phyloP scores from a whole-genome alignment of 805 yeast species.

The Candida loeiensis region DNA sequence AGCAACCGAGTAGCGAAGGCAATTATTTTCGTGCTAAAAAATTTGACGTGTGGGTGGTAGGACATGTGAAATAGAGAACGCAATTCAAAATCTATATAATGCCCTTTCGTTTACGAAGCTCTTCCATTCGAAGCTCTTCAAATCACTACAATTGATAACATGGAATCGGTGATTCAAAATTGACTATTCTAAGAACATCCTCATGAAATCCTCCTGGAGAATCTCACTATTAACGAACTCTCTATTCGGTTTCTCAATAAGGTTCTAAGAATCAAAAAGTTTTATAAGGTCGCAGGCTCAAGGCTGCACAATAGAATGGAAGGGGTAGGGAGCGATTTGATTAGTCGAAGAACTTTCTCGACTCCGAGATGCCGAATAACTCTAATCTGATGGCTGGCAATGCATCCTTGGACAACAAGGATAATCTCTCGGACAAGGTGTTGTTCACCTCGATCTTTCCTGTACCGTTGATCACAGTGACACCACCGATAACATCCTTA shows the following conservation, averaged over 20 bases:
- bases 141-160: no score
- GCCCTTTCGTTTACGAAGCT: no score
- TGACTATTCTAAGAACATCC: no score
- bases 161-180: no score
- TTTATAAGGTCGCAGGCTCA: slow-evolving; percentile 4
- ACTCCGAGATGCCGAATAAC: slow-evolving; percentile 76
- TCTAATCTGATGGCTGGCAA: slow-evolving; percentile 91
- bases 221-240: no score
- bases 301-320: background rate
- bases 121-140: no score
- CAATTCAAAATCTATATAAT: no score
- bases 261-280: background rate
- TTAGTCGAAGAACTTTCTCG: slow-evolving; percentile 90
- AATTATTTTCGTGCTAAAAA: background rate
- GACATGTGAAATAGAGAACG: no score
- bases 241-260: background rate
- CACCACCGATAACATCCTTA: slow-evolving; percentile 80
- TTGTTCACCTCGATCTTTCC: slow-evolving; percentile 89
- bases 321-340: background rate
- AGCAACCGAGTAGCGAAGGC: background rate
- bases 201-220: no score
- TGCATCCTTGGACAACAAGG: slow-evolving; percentile 74
- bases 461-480: slow-evolving; percentile 58
- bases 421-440: slow-evolving; percentile 91
- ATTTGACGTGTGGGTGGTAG: no score